phyloP scores from a whole-genome alignment of 2,329 filamentous ascomycete genomes.

The Ophiostoma himal-ulmi region DNA sequence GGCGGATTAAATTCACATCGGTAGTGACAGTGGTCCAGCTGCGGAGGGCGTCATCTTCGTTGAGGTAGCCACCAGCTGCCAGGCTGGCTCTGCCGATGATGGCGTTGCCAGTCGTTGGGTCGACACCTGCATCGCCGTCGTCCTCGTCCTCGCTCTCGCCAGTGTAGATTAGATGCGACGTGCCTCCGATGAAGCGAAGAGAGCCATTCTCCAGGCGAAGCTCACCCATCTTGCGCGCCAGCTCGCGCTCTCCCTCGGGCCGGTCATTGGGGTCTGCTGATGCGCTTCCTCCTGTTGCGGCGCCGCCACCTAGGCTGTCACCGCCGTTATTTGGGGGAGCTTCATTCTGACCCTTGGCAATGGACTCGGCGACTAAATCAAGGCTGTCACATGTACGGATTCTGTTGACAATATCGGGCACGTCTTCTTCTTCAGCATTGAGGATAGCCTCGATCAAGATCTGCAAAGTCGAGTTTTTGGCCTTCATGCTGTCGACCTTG shows the following conservation, averaged over 20 bases:
- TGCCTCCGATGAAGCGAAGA: constrained; percentile 87
- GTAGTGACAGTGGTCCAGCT: constrained; percentile 85
- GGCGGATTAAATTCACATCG: constrained; percentile 71
- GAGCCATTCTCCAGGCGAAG: constrained; percentile 80
- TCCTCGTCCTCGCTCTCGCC: constrained; percentile 27
- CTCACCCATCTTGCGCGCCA: constrained; percentile 91
- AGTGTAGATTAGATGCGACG: constrained; percentile 80
- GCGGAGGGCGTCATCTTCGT: constrained; percentile 62
- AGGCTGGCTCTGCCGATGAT: constrained; percentile 30
- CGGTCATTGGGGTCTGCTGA: constrained; percentile 33
- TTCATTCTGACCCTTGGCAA: constrained; percentile 38
- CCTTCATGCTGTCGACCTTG: constrained; percentile 82
- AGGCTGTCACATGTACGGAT: constrained; percentile 79
- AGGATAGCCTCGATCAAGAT: constrained; percentile 90
- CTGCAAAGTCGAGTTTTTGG: constrained; percentile 78
- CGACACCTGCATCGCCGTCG: background rate
- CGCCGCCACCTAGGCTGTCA: constrained; percentile 32
- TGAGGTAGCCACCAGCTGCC: constrained; percentile 21
- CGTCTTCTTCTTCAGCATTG: constrained; percentile 83
- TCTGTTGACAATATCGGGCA: constrained; percentile 70
- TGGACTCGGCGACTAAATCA: constrained; percentile 49
- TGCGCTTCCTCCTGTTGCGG: constrained; percentile 33
- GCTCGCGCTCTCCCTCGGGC: constrained; percentile 63
- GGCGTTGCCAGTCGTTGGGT: background rate
- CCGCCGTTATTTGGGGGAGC: constrained; percentile 31